These are phyloP conservation scores for Eimeria acervulina DNA, from an alignment of 169 alveolate genomes.

Conservation along the genomic window DNA sequence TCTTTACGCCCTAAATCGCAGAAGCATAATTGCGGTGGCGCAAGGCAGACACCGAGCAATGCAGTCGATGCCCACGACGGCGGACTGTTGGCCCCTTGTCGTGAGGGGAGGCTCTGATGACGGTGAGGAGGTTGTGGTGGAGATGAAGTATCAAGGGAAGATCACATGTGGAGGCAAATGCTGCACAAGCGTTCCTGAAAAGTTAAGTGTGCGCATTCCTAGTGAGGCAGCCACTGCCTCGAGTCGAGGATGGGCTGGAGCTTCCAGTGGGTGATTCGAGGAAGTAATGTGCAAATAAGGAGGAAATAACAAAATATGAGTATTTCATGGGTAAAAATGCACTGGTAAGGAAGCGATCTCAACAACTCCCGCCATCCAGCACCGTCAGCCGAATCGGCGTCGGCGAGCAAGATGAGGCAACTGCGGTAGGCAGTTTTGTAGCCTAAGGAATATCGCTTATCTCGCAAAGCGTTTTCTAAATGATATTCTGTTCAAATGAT, in stretches of 20 bases:
- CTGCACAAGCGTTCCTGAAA: background rate
- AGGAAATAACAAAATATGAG: slow-evolving; percentile 18
- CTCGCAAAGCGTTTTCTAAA: background rate
- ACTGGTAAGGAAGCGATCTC: background rate
- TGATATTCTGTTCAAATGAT: background rate
- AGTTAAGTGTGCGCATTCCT: slow-evolving; percentile 5
- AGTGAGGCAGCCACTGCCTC: slow-evolving; percentile 41
- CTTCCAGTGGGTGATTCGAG: background rate
- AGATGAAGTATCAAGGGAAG: slow-evolving; percentile 5
- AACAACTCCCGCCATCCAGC: slow-evolving; percentile 17
- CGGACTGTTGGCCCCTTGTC: background rate
- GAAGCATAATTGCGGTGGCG: too few species aligned
- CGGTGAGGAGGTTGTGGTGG: background rate
- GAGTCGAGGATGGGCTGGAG: background rate
- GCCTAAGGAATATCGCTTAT: too few species aligned
- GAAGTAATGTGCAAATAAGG: background rate
- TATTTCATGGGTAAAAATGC: background rate
- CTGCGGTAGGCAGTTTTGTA: background rate
- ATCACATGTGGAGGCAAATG: background rate
- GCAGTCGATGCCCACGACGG: background rate
- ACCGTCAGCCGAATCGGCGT: slow-evolving; percentile 72
- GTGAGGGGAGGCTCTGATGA: background rate
- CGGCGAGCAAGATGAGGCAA: slow-evolving; percentile 58
- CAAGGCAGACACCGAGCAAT: background rate
- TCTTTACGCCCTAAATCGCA: background rate